These are phyloP conservation scores for Solanum sejunctum DNA, from an alignment of 257 asterid species.

Conservation along the genomic window DNA sequence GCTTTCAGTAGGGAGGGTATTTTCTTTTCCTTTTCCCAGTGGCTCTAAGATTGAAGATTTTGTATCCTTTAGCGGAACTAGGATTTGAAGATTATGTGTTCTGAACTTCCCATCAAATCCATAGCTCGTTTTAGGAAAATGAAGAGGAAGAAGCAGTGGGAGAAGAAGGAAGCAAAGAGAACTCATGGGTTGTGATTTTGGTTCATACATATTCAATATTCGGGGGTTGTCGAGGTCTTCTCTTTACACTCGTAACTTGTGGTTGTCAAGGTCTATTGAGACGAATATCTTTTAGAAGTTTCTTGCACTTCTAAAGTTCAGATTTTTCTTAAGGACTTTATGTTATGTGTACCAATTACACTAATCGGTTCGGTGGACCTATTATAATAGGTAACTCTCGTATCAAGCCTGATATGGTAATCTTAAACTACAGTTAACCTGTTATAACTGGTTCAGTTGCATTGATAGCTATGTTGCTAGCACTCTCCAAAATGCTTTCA, in stretches of 20 bases:
- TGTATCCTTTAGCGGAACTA: too few species aligned
- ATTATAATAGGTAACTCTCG: too few species aligned
- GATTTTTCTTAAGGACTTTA: not conserved
- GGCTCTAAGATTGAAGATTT: not conserved
- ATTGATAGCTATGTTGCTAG: not conserved
- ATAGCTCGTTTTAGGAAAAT: too few species aligned
- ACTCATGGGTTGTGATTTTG: slow-evolving; percentile 14
- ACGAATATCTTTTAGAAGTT: slow-evolving; percentile 11
- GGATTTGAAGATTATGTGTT: too few species aligned
- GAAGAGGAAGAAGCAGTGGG: not conserved
- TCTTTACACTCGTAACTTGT: not conserved
- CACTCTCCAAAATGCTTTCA: not conserved
- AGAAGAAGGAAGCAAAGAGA: not conserved
- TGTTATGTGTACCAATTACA: not conserved
- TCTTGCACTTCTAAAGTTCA: not conserved
- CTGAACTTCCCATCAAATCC: too few species aligned
- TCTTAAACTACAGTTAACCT: not conserved
- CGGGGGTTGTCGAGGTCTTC: slow-evolving; percentile 22
- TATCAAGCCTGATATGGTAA: not conserved
- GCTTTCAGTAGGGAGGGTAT: not conserved
- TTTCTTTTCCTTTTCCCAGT: not conserved
- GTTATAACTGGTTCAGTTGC: not conserved
- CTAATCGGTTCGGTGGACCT: not conserved
- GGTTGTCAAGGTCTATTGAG: slow-evolving; percentile 7
- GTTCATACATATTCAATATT: slow-evolving; percentile 45